Evolutionary conservation across 2,329 filamentous ascomycete species (phyloP), one percentile per base, ranked within the genome.

Genomic region (Verticillium zaregamsianum): DNA sequence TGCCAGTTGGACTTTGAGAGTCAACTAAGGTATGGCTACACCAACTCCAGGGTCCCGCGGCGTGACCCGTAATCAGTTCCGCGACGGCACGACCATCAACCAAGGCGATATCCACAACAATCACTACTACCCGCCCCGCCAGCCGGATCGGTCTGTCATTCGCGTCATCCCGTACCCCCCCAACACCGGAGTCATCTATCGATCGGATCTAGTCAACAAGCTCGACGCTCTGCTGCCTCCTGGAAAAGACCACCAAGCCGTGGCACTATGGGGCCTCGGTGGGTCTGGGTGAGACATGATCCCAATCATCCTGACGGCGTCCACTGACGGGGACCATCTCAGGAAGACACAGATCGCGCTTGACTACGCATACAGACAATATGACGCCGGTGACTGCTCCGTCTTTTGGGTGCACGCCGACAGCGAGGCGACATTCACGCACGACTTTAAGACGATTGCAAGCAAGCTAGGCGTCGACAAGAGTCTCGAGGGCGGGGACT

Each of bases 331-430:
- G 63, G 45, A 12, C n/a, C 37, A 1, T 14, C 15, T 7, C 15
- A 76, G 75, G 1, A 78, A 78, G 68, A 76, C 75, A 0, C 74
- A 77, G 58, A 68, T 77, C 20, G 74, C 74, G 2, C 64, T 76
- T 3, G 68, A 75, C 14, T 77, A 72, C 61, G 73, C 72, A 2
- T 73, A 75, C 60, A 58, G 59, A 6, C 66, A 67, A 59, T 61
- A 63, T n/a, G 37, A 15, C 37, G 37, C 37, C 2, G 37, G 37
- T 0, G 23, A 58, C 5, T 72, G 71, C 58, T 74, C 71, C 0
- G 66, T 78, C 2, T 75, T 77, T 61, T 77, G 72, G 75, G 71
- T 77, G 1, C 72, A 75, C 60, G 75, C 74, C 12, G 68, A 74
- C 58, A 72, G 60, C 57, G 64, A 70, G 37, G 66, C 68, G 12